Percentiles rank a stretch among this genome's conserved stretches.
These are phyloP conservation scores for Strobilomyces confusus DNA, from an alignment of 768 basidiomycete genomes.

Conservation along the genomic window DNA sequence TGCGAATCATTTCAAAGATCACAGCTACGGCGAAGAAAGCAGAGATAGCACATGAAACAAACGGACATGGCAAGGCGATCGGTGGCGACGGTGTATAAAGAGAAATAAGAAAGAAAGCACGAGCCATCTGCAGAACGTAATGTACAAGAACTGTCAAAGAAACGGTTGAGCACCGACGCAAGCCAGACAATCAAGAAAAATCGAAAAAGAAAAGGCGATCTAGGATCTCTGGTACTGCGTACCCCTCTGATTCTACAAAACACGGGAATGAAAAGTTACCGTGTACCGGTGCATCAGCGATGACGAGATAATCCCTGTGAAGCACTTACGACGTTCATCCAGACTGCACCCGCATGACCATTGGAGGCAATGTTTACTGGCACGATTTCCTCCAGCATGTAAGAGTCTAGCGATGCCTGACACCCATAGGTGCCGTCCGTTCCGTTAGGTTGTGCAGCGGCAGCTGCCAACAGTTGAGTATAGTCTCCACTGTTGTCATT, in stretches of 20 bases:
- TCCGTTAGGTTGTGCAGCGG: constrained; percentile 51
- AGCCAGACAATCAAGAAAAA: constrained; percentile 4
- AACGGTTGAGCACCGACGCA: constrained; percentile 1
- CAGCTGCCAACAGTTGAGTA: constrained; percentile 53
- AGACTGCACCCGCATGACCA: constrained; percentile 33
- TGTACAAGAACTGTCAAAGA: constrained; percentile 19
- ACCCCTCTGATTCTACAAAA: constrained; percentile 23
- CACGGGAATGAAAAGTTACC: neutral
- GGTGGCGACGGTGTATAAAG: constrained; percentile 23
- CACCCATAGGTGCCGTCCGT: constrained; percentile 50
- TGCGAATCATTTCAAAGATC: neutral
- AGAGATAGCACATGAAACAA: constrained; percentile 10
- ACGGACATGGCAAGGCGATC: neutral
- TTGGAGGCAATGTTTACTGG: constrained; percentile 29
- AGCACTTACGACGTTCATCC: constrained; percentile 45
- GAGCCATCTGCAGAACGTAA: constrained; percentile 15
- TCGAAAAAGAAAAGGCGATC: neutral
- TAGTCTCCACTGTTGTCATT: constrained; percentile 39
- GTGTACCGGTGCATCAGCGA: constrained; percentile 27
- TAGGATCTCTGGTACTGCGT: constrained; percentile 19
- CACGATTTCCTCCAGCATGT: constrained; percentile 67
- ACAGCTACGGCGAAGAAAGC: constrained; percentile 1
- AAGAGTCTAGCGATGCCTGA: constrained; percentile 56
- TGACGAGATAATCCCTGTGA: constrained; percentile 26
- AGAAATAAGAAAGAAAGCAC: constrained; percentile 30